Evolutionary conservation across 129 eudicot species (phyloP).

Genomic region (Flaveria brownii): DNA sequence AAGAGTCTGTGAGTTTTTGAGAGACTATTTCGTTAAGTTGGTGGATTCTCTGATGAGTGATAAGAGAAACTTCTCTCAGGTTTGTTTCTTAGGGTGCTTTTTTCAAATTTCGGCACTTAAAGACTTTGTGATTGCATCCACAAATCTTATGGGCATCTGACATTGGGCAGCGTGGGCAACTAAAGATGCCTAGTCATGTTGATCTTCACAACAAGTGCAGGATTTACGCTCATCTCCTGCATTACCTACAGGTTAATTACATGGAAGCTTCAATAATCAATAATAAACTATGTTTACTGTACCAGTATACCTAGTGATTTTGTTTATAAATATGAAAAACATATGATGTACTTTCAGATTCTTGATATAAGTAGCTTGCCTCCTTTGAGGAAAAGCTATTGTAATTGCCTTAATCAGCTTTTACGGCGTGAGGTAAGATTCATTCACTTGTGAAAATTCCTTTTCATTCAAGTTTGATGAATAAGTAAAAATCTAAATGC

Average conservation of each 20-base stretch:
- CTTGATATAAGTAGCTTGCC: slow-evolving; percentile 79
- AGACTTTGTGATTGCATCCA: slow-evolving; percentile 6
- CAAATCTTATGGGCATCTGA: slow-evolving; percentile 24
- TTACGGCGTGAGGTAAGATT: slow-evolving; percentile 65
- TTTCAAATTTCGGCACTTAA: slow-evolving; percentile 14
- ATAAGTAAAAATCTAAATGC: slow-evolving; percentile 2
- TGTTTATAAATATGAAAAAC: neutral
- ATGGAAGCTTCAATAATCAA: slow-evolving; percentile 22
- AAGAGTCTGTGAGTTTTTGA: slow-evolving; percentile 77
- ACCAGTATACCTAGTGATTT: neutral
- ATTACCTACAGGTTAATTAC: slow-evolving; percentile 71
- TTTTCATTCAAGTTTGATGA: slow-evolving; percentile 18
- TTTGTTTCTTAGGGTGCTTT: slow-evolving; percentile 28
- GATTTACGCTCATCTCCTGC: slow-evolving; percentile 84
- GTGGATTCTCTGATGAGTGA: slow-evolving; percentile 81
- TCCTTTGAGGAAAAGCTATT: slow-evolving; percentile 77
- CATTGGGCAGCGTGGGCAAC: slow-evolving; percentile 74
- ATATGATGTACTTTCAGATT: slow-evolving; percentile 45
- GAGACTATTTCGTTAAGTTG: slow-evolving; percentile 68
- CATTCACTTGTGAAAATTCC: slow-evolving; percentile 1
- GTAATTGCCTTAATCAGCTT: slow-evolving; percentile 77
- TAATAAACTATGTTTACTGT: slow-evolving; percentile 14
- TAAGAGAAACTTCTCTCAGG: slow-evolving; percentile 88
- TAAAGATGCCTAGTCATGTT: slow-evolving; percentile 87
- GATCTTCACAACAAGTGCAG: slow-evolving; percentile 75